Conservation (phyloP, 176 grass and related monocot genomes). For the Coix lacrymajobi region DNA sequence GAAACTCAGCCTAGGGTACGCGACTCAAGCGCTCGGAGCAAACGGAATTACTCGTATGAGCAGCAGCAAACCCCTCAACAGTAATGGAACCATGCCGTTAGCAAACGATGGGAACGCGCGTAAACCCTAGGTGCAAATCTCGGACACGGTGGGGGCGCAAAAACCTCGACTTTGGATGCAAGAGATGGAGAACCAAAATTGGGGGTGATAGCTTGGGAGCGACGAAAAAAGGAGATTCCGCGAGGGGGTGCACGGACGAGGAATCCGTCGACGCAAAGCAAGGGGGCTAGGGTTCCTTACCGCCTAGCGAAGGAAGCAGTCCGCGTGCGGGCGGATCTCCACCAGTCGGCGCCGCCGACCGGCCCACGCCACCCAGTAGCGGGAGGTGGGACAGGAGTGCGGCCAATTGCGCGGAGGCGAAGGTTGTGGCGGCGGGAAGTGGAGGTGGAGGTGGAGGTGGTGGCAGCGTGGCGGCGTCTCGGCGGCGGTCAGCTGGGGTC, state of each 20-base stretch:
- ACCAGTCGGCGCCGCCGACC: neutral
- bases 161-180: neutral
- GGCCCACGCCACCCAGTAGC: neutral
- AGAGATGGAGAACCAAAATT: neutral
- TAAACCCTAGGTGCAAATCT: slow-evolving; percentile 27
- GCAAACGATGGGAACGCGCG: neutral
- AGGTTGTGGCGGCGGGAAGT: neutral
- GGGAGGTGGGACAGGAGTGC: neutral
- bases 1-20: neutral
- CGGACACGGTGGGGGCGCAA: no score
- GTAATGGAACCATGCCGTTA: neutral
- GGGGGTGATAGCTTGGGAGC: neutral
- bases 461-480: neutral
- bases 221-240: neutral
- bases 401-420: neutral
- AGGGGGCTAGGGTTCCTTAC: slow-evolving; percentile 23
- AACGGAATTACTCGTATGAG: neutral
- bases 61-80: neutral
- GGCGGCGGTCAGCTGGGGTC: slow-evolving; percentile 10
- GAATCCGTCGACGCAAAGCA: neutral
- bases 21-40: neutral
- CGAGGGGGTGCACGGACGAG: neutral
- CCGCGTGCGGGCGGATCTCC: neutral
- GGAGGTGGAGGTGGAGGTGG: neutral
- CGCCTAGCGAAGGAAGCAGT: neutral